Evolutionary conservation across 768 basidiomycete genomes (phyloP).

Genomic region (Mycena belliarum): DNA sequence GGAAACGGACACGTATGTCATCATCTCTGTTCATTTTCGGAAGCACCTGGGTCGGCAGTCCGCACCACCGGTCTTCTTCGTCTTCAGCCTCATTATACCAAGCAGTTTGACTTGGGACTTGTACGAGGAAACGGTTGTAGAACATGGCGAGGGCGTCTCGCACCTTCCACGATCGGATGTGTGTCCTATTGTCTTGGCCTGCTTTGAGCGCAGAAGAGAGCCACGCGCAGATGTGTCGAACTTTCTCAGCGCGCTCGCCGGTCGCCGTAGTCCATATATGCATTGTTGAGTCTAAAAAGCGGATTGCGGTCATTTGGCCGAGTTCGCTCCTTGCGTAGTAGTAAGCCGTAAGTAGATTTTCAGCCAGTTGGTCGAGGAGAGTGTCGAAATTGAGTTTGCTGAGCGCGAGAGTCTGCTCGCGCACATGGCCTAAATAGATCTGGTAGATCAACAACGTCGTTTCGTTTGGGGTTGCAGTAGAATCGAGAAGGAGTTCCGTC

Average conservation of each 20-base stretch:
- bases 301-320: conserved; percentile 55
- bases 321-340: conserved; percentile 53
- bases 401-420: conserved; percentile 56
- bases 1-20: conserved; percentile 85
- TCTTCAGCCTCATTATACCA: conserved; percentile 45
- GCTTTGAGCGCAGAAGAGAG: conserved; percentile 44
- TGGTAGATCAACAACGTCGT: conserved; percentile 62
- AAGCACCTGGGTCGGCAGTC: conserved; percentile 48
- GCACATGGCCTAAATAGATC: conserved; percentile 55
- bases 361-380: conserved; percentile 55
- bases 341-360: conserved; percentile 51
- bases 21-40: conserved; percentile 59
- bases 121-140: conserved; percentile 60
- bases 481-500: conserved; percentile 50
- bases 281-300: conserved; percentile 65
- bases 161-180: conserved; percentile 62
- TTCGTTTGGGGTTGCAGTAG: conserved; percentile 38
- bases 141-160: conserved; percentile 68
- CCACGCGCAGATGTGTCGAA: conserved; percentile 54
- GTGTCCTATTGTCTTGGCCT: conserved; percentile 25
- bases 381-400: conserved; percentile 48
- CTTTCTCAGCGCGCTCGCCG: conserved; percentile 42
- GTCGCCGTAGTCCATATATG: conserved; percentile 51
- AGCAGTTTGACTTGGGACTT: conserved; percentile 53
- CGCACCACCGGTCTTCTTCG: conserved; percentile 27